Evolutionary conservation across 148 eudicot genomes (phyloP).

Genomic region (Rheum nobile): DNA sequence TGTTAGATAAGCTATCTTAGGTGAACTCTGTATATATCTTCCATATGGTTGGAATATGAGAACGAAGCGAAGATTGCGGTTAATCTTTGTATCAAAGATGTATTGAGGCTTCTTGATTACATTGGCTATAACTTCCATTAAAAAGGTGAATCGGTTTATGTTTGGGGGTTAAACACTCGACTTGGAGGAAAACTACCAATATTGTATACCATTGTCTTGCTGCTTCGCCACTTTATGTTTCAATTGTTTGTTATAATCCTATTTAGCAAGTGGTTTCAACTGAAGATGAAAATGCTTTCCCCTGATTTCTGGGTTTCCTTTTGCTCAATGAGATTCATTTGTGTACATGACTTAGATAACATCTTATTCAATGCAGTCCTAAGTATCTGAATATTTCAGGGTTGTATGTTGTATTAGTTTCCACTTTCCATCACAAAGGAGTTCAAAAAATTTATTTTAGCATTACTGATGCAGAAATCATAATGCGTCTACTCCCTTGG

Average conservation of each 20-base stretch:
- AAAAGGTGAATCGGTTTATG: not conserved
- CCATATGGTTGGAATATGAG: not conserved
- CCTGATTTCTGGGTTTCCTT: not conserved
- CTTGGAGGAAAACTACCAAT: not conserved
- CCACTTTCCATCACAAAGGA: not conserved
- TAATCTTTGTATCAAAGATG: not conserved
- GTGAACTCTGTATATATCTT: not conserved
- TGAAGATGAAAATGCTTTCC: not conserved
- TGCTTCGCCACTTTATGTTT: not conserved
- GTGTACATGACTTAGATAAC: not conserved
- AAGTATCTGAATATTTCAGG: not conserved
- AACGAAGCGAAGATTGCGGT: not conserved
- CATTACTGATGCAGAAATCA: not conserved
- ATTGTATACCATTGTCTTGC: not conserved
- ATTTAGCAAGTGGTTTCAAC: not conserved
- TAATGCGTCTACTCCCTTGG: not conserved
- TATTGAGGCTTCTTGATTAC: not conserved
- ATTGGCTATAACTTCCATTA: not conserved
- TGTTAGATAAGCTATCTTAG: not conserved
- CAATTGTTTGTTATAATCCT: not conserved
- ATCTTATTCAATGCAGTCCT: not conserved
- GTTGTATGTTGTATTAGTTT: not conserved
- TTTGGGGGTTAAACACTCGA: not conserved
- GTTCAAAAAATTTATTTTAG: not conserved
- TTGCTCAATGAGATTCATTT: not conserved